These are phyloP conservation scores for Arctium minus DNA, from an alignment of 129 eudicot species.

Conservation along the genomic window DNA sequence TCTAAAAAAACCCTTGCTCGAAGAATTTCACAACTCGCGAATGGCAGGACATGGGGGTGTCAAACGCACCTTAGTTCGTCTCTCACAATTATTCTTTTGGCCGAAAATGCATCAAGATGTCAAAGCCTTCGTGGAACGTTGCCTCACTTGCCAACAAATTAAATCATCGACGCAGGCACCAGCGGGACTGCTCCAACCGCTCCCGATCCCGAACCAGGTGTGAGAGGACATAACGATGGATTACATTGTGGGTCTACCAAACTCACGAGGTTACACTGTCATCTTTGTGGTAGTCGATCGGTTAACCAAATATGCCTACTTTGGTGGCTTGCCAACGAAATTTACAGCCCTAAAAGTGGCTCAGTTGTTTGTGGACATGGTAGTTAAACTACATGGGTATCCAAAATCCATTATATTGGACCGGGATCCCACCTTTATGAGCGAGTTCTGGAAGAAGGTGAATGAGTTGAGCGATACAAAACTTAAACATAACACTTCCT, in stretches of 20 bases:
- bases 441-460: neutral
- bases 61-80: neutral
- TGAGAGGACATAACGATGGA: neutral
- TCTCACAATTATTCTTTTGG: neutral
- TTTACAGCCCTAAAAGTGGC: neutral
- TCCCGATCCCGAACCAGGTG: neutral
- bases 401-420: neutral
- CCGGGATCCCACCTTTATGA: neutral
- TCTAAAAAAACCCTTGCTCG: neutral
- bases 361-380: neutral
- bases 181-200: neutral
- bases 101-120: neutral
- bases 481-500: neutral
- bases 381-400: neutral
- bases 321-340: neutral
- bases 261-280: neutral
- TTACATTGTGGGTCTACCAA: neutral
- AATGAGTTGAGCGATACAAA: neutral
- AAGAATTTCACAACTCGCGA: neutral
- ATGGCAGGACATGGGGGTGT: neutral
- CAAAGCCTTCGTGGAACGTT: neutral
- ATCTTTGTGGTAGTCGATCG: neutral
- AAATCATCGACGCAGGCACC: neutral
- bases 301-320: neutral
- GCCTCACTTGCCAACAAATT: neutral